phyloP scores from a whole-genome alignment of 352 stramenopile genomes.

The Phytophthora pluvialis region DNA sequence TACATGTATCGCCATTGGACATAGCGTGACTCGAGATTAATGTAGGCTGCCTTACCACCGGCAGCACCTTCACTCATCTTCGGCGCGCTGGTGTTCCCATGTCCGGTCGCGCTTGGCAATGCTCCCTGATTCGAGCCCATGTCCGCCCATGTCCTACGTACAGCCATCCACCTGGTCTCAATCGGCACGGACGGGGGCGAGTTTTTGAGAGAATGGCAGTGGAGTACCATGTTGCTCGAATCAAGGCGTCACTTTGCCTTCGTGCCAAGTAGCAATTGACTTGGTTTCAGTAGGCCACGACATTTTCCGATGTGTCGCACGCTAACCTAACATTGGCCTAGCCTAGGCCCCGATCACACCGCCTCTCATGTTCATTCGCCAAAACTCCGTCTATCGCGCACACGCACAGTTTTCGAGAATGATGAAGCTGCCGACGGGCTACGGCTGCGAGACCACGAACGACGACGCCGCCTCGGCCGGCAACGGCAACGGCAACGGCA shows the following conservation, averaged over 20 bases:
- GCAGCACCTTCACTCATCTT: conserved; percentile 13
- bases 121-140: background rate
- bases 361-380: conserved; percentile 25
- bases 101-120: background rate
- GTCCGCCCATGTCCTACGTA: conserved; percentile 26
- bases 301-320: conserved; percentile 3
- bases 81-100: background rate
- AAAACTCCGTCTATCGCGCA: conserved; percentile 16
- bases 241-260: too few species aligned
- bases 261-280: background rate
- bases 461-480: conserved; percentile 10
- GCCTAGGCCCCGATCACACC: background rate
- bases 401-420: conserved; percentile 17
- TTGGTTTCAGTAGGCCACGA: background rate
- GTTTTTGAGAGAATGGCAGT: too few species aligned
- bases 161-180: background rate
- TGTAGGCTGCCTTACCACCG: conserved; percentile 3
- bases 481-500: background rate
- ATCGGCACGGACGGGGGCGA: background rate
- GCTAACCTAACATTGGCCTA: background rate
- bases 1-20: too few species aligned
- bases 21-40: conserved; percentile 6
- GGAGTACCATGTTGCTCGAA: too few species aligned
- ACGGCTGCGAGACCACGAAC: conserved; percentile 43
- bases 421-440: conserved; percentile 49